Conservation (phyloP, 1,139 yeast genomes). For the Yamadazyma atmosphaerica region DNA sequence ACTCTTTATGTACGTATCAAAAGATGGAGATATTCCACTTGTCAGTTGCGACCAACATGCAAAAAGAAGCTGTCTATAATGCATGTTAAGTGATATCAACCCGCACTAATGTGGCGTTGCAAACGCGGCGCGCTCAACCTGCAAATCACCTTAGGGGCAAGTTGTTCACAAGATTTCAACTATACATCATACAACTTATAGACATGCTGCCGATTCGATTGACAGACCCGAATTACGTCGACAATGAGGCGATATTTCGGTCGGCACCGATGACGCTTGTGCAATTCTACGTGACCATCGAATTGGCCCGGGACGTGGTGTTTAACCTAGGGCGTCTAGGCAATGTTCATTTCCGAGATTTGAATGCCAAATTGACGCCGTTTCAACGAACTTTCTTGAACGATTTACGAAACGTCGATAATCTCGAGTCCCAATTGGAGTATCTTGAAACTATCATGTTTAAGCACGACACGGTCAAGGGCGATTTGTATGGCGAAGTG, state of each 20-base stretch:
- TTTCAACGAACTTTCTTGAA: constrained; percentile 87
- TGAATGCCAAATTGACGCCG: constrained; percentile 73
- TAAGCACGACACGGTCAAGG: constrained; percentile 26
- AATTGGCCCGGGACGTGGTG: constrained; percentile 84
- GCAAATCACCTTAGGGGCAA: background rate
- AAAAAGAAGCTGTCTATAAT: too few species aligned
- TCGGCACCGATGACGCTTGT: constrained; percentile 95
- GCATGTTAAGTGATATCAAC: too few species aligned
- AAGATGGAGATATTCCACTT: too few species aligned
- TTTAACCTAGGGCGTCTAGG: constrained; percentile 81
- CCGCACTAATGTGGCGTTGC: too few species aligned
- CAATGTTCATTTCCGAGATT: constrained; percentile 83
- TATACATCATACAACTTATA: background rate
- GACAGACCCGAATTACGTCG: constrained; percentile 7
- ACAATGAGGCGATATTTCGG: constrained; percentile 40
- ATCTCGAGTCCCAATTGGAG: constrained; percentile 28
- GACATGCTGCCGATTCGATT: constrained; percentile 11
- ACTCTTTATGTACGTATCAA: too few species aligned
- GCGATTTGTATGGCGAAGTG: constrained; percentile 26
- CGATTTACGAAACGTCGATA: constrained; percentile 64
- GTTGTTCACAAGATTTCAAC: background rate
- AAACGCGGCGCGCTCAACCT: background rate
- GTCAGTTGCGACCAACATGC: too few species aligned
- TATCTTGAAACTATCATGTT: constrained; percentile 38
- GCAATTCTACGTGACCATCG: constrained; percentile 90